Evolutionary conservation across 2,329 filamentous ascomycete species (phyloP).

Genomic region (Fusarium sarcochroum): DNA sequence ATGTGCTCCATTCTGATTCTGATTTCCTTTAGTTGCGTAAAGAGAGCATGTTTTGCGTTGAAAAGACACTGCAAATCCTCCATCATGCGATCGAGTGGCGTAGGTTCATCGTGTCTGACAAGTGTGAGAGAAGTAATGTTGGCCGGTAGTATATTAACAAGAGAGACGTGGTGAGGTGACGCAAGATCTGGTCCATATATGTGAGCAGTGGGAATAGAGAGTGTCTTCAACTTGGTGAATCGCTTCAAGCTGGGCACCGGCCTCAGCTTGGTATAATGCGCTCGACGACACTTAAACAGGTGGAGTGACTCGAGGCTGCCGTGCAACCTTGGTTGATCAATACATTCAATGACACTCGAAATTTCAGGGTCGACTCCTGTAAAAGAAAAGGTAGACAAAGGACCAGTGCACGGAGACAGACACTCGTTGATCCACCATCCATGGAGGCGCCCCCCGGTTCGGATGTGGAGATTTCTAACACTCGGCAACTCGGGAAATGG

Average conservation of each 20-base stretch:
- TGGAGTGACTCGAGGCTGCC: background rate
- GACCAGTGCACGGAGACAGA: background rate
- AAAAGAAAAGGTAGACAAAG: background rate
- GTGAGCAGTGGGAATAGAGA: background rate
- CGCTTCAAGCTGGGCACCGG: constrained; percentile 1
- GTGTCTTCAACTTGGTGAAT: background rate
- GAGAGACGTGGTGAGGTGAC: background rate
- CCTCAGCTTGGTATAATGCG: fast-evolving
- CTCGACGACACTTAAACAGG: background rate
- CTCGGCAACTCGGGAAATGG: background rate
- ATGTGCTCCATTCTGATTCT: too few relatives aligned
- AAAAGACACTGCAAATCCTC: background rate
- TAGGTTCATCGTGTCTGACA: fast-evolving
- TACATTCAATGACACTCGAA: fast-evolving
- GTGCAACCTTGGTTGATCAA: background rate
- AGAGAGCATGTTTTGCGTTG: background rate
- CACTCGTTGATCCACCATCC: fast-evolving
- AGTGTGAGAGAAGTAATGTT: background rate
- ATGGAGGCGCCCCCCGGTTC: fast-evolving
- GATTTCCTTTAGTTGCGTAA: background rate
- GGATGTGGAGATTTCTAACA: background rate
- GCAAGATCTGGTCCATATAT: background rate
- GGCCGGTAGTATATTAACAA: background rate
- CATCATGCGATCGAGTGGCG: fast-evolving
- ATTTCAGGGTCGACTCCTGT: background rate